Evolutionary conservation across 2,329 filamentous ascomycete genomes (phyloP).

Genomic region (Penicillium sp.): DNA sequence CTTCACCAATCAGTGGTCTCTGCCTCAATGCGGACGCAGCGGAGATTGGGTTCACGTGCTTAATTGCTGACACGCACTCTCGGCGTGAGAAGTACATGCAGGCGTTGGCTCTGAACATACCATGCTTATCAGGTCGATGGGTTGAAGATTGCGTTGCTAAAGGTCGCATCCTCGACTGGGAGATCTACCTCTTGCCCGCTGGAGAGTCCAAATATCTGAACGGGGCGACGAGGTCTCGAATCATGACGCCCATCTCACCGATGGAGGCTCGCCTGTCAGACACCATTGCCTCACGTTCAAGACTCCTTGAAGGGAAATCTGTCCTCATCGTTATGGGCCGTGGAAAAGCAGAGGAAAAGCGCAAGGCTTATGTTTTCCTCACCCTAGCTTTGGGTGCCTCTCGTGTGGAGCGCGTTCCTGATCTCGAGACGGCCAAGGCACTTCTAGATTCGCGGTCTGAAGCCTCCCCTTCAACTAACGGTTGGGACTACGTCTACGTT

Average conservation of each 20-base stretch:
- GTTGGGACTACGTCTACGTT: conserved; percentile 79
- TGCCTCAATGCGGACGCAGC: conserved; percentile 56
- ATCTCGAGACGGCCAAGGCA: conserved; percentile 65
- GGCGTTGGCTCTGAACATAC: conserved; percentile 84
- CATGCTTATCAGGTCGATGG: conserved; percentile 84
- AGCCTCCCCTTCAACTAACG: conserved; percentile 34
- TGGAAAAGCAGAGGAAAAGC: conserved; percentile 63
- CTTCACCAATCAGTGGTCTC: conserved; percentile 42
- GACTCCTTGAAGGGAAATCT: conserved; percentile 63
- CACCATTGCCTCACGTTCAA: conserved; percentile 62
- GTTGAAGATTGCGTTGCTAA: conserved; percentile 69
- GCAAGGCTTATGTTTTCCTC: conserved; percentile 76
- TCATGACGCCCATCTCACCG: conserved; percentile 63
- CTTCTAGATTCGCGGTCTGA: conserved; percentile 56
- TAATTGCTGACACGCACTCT: conserved; percentile 84
- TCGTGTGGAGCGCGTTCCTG: conserved; percentile 65
- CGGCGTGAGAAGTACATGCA: conserved; percentile 92
- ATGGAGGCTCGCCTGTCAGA: conserved; percentile 57
- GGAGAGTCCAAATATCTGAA: conserved; percentile 77
- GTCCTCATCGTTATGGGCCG: conserved; percentile 74
- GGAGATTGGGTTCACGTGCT: conserved; percentile 72
- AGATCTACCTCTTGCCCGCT: conserved; percentile 79
- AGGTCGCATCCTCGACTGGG: conserved; percentile 69
- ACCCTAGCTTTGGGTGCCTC: conserved; percentile 75
- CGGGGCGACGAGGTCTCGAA: conserved; percentile 75